Percentiles rank a stretch among this genome's conserved stretches.
phyloP scores from a whole-genome alignment of 371 early-diverging fungal species.

The Choanephora cucurbitarum region DNA sequence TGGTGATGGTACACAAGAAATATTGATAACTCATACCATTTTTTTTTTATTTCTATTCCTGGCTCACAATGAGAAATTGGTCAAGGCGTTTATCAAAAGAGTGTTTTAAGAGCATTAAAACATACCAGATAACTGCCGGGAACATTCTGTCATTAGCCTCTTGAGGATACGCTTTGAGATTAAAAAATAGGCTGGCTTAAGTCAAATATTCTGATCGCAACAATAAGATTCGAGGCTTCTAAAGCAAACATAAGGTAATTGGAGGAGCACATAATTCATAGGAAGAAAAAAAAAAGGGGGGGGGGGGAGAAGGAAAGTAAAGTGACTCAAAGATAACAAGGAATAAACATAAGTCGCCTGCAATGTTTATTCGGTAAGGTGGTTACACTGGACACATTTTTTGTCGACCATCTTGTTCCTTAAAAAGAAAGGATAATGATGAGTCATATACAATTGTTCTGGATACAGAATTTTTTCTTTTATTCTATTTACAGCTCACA shows the following conservation, averaged over 20 bases:
- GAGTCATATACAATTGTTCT: too few species aligned
- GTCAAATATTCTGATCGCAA: slow-evolving; percentile 55
- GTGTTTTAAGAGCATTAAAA: slow-evolving; percentile 78
- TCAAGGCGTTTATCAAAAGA: slow-evolving; percentile 56
- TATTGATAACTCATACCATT: slow-evolving; percentile 57
- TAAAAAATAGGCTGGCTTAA: slow-evolving; percentile 36
- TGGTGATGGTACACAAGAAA: slow-evolving; percentile 75
- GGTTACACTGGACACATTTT: slow-evolving; percentile 68
- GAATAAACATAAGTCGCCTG: slow-evolving; percentile 41
- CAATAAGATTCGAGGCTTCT: slow-evolving; percentile 67
- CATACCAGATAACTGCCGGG: slow-evolving; percentile 59
- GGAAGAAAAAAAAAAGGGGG: slow-evolving; percentile 51
- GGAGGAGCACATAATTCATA: slow-evolving; percentile 43
- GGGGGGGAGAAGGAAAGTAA: too few species aligned
- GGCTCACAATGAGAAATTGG: slow-evolving; percentile 63
- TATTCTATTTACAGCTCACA: not conserved
- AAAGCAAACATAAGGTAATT: slow-evolving; percentile 61
- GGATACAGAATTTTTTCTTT: too few species aligned
- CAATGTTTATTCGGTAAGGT: slow-evolving; percentile 77
- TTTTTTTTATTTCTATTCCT: slow-evolving; percentile 62
- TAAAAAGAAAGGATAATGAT: slow-evolving; percentile 51
- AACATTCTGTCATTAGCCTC: slow-evolving; percentile 46
- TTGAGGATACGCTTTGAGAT: slow-evolving; percentile 30
- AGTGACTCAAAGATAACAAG: slow-evolving; percentile 36
- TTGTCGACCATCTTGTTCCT: too few species aligned